Evolutionary conservation across 257 asterid species (phyloP), one percentile per base, ranked within the genome.

Genomic region (Buddleja alternifolia): DNA sequence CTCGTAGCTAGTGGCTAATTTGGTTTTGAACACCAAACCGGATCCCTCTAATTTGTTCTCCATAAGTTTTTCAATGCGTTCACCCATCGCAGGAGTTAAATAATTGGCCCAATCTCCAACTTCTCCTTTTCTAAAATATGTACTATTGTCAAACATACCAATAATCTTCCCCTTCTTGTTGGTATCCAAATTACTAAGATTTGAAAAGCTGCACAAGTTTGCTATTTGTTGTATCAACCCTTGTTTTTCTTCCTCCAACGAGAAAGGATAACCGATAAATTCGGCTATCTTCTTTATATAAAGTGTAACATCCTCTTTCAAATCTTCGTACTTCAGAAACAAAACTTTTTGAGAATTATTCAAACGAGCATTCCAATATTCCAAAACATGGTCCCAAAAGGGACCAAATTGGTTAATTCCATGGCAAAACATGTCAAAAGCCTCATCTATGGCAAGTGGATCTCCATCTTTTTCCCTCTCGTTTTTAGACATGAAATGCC

Each of bases 41-140:
- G 24, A 42, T 1, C 42, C 53, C 4, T 40, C 8, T 1, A 61
- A 40, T 52, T 61, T 61, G 8, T 1, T 12, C 12, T 20, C 11
- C 9, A 44, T 14, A 8, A 62, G 4, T 23, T 44, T n/a, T 8
- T 7, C 1, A 0, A 62, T 0, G 8, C 55, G 55, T 41, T 42
- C 58, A 8, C 29, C 58, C 58, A 63, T 63, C 19, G 3, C 58
- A 4, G 34, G 5, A 29, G 34, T 29, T 29, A 29, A 29, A 29
- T 29, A 29, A 29, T 29, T 29, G 2, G 34, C 5, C 34, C 71
- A 52, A 16, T 71, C 76, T 24, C 76, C 76, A 29, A 29, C 34
- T 29, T 29, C n/a, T 11, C 68, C 62, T 36, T 59, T 20, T 60
- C 42, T 59, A 20, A 29, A 70, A 25, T 29, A 29, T 29, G 34